Base-by-base conservation (phyloP, 352 stramenopile species). In the Halophytophthora batemanensis region DNA sequence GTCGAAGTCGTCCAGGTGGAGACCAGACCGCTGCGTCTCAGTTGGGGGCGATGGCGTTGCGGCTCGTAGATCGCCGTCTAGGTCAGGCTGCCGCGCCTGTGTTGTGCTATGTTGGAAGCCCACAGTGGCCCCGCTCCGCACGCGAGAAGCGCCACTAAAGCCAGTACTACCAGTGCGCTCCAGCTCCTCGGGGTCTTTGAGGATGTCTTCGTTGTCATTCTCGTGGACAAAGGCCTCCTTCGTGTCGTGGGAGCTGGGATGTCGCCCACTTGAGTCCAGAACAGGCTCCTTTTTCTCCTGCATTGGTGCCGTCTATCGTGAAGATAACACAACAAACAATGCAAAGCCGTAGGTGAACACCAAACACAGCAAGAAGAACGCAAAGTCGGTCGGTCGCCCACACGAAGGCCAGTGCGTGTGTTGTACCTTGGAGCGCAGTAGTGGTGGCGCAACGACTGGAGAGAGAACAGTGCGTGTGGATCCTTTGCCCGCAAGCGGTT, bases 1-100 rank as follows among this genome's bases (percentile, higher is more conserved):
- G 40, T 89, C 78, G 21, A 63, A 54, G 42, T 89, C 73, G 49
- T 84, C 75, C 39, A 87, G 73, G 25, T 52, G 59, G 13, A 89
- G 71, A 42, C 65, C 60, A 0, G 55, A 69, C 7, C 31, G 36
- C 17, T 52, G 51, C 10, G 47, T 58, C n/a, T n/a, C n/a, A 7
- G 15, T 34, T 14, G 50, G 15, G 7, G 54, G 44, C 2, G 33
- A 25, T 19, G 50, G 53, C 4, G 50, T 31, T 31, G 25, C 25
- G 25, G 25, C 25, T 4, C 8, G 25, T 8, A 10, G 4, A 10
- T 31, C 25, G 8, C 8, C 25, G 25, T 8, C 25, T 10, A 8
- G 4, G 25, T 8, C 25, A 31, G 4, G 4, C 8, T 8, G 25
- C 8, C 25, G 25, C 4, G 25, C 4, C 8, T 4, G 25, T 10